Evolutionary conservation across 1,284 basidiomycete species (phyloP).

Genomic region (Ustilago curta): DNA sequence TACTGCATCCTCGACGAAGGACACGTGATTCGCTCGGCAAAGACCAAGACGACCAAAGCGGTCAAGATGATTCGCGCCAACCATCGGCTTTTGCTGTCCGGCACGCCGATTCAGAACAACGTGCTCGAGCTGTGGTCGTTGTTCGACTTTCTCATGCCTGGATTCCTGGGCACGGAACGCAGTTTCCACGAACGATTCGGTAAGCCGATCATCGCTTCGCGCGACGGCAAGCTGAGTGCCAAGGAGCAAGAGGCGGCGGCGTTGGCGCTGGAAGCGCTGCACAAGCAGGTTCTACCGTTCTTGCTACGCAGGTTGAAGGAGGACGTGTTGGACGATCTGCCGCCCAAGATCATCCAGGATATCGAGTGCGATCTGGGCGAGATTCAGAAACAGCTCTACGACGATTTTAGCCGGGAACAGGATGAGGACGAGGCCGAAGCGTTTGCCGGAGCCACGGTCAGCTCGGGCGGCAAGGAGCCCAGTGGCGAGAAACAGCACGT

Average conservation of each 20-base stretch:
- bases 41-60: conserved; percentile 96
- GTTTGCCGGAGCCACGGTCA: conserved; percentile 30
- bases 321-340: conserved; percentile 93
- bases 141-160: conserved; percentile 99
- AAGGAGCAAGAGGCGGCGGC: conserved; percentile 87
- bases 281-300: conserved; percentile 99
- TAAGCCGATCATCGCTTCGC: conserved; percentile 93
- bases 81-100: conserved; percentile 92
- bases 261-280: conserved; percentile 91
- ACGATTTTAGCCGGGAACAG: conserved; percentile 79
- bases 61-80: conserved; percentile 91
- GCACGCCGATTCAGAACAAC: conserved; percentile 99
- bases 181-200: conserved; percentile 96
- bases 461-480: conserved; percentile 74
- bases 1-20: conserved; percentile 99
- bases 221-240: conserved; percentile 86
- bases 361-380: conserved; percentile 95
- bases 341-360: conserved; percentile 99
- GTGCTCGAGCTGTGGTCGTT: conserved; percentile 98
- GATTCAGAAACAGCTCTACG: conserved; percentile 77
- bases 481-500: conserved; percentile 70
- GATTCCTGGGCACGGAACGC: conserved; percentile 94
- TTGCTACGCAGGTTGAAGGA: conserved; percentile 95
- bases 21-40: conserved; percentile 98
- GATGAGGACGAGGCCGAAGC: conserved; percentile 72